phyloP scores from a whole-genome alignment of 2,329 filamentous ascomycete species.

The Cercospora zeina region DNA sequence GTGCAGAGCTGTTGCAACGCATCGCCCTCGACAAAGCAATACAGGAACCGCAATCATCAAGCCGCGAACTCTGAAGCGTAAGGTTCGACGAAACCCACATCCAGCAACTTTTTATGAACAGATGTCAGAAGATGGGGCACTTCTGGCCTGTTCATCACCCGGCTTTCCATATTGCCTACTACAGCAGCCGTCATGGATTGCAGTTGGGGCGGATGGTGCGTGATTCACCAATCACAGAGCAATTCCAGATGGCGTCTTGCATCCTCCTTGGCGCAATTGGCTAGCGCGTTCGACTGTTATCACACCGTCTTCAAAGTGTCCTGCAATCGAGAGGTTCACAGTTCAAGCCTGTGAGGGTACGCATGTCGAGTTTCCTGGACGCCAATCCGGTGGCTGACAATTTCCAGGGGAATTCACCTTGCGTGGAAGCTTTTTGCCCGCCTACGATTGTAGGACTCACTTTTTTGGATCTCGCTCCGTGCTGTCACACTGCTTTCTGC shows the following conservation, averaged over 20 bases:
- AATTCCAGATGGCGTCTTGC: not conserved
- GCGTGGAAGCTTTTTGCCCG: too few species aligned
- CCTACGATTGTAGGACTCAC: too few species aligned
- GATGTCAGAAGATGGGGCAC: not conserved
- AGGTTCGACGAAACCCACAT: not conserved
- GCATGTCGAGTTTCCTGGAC: not conserved
- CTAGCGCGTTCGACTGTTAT: conserved; percentile 12
- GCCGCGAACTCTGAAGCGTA: not conserved
- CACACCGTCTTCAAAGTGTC: not conserved
- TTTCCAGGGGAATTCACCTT: too few species aligned
- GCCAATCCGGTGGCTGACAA: too few species aligned
- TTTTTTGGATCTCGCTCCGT: too few species aligned
- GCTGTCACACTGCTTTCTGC: too few species aligned
- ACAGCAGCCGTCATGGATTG: not conserved
- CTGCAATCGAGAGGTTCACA: conserved; percentile 10
- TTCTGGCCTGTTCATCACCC: not conserved
- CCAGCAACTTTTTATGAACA: not conserved
- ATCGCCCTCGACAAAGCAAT: not conserved
- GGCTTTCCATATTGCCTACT: not conserved
- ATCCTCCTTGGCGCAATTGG: conserved; percentile 11
- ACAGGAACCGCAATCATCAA: not conserved
- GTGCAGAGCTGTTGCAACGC: not conserved
- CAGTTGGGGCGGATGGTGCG: accelerated
- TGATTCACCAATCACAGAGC: not conserved
- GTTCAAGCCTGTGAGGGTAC: conserved; percentile 8